phyloP scores from a whole-genome alignment of 441 rosid species.

The Sinapis alba region DNA sequence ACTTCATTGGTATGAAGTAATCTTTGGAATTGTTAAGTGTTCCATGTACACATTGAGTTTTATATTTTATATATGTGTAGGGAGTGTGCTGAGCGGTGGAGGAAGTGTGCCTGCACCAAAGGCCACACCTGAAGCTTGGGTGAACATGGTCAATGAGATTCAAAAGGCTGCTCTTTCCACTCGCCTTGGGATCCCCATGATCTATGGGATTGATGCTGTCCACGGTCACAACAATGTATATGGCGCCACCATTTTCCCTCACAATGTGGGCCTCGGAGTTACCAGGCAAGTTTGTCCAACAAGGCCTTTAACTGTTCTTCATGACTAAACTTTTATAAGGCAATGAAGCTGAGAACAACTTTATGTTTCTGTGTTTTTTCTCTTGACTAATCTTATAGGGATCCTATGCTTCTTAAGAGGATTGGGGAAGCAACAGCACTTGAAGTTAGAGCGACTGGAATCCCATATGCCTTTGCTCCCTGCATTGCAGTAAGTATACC shows the following conservation, averaged over 20 bases:
- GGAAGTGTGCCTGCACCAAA: slow-evolving; percentile 67
- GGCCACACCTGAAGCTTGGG: slow-evolving; percentile 65
- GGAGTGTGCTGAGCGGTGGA: slow-evolving; percentile 76
- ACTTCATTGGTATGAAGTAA: slow-evolving; percentile 46
- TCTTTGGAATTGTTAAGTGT: neutral
- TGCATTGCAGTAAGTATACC: slow-evolving; percentile 65
- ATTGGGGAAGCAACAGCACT: slow-evolving; percentile 84
- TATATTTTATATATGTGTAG: slow-evolving; percentile 32
- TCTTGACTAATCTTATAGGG: slow-evolving; percentile 43
- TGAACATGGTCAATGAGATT: slow-evolving; percentile 56
- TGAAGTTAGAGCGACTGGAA: slow-evolving; percentile 90
- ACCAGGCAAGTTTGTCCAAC: slow-evolving; percentile 48
- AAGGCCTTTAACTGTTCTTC: neutral
- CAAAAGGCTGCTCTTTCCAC: slow-evolving; percentile 65
- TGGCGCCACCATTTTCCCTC: slow-evolving; percentile 72
- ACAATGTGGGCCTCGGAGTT: slow-evolving; percentile 77
- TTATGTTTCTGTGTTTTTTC: neutral
- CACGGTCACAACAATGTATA: slow-evolving; percentile 73
- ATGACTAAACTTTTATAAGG: neutral
- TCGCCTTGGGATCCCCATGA: slow-evolving; percentile 77
- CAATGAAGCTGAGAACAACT: neutral
- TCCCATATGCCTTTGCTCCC: slow-evolving; percentile 72
- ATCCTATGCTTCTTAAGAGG: slow-evolving; percentile 68
- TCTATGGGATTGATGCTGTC: slow-evolving; percentile 76
- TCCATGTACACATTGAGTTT: neutral